phyloP scores from a whole-genome alignment of 1,284 basidiomycete genomes.

The Heterobasidion annosum region DNA sequence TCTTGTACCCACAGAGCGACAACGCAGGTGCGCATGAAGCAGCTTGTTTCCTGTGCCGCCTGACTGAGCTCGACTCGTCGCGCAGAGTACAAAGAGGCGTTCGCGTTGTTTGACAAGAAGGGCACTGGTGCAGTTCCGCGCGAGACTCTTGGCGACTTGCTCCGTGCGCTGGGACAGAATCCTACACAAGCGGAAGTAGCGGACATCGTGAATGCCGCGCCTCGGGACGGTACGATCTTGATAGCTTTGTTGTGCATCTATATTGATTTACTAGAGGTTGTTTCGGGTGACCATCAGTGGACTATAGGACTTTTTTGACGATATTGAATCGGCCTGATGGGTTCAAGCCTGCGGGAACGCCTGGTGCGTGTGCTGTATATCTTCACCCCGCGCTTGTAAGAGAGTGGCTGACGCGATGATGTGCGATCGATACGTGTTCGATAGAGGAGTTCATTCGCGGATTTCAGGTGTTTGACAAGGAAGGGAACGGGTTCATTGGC shows the following conservation, averaged over 20 bases:
- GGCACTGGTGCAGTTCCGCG: slow-evolving; percentile 86
- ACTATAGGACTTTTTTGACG: slow-evolving; percentile 83
- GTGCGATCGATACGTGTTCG: not conserved
- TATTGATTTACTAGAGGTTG: slow-evolving; percentile 7
- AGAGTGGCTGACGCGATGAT: not conserved
- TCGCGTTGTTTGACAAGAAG: slow-evolving; percentile 96
- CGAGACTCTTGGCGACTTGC: slow-evolving; percentile 89
- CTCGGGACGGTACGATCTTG: slow-evolving; percentile 57
- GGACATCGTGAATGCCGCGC: slow-evolving; percentile 68
- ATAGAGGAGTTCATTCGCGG: slow-evolving; percentile 98
- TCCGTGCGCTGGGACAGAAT: slow-evolving; percentile 95
- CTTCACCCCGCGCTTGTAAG: not conserved
- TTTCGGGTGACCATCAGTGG: slow-evolving; percentile 43
- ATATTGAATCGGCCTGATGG: slow-evolving; percentile 95
- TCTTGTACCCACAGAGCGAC: slow-evolving; percentile 35
- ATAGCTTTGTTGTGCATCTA: not conserved
- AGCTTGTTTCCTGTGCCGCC: not conserved
- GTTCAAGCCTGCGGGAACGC: slow-evolving; percentile 92
- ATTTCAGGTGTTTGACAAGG: slow-evolving; percentile 99
- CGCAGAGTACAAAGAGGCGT: slow-evolving; percentile 91
- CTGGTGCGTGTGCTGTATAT: slow-evolving; percentile 43
- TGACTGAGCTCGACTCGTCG: not conserved
- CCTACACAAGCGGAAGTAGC: slow-evolving; percentile 95
- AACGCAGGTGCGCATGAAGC: slow-evolving; percentile 40
- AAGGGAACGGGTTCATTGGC: slow-evolving; percentile 94